phyloP scores from a whole-genome alignment of 495 filamentous ascomycete genomes.

The Tuber calosporum region DNA sequence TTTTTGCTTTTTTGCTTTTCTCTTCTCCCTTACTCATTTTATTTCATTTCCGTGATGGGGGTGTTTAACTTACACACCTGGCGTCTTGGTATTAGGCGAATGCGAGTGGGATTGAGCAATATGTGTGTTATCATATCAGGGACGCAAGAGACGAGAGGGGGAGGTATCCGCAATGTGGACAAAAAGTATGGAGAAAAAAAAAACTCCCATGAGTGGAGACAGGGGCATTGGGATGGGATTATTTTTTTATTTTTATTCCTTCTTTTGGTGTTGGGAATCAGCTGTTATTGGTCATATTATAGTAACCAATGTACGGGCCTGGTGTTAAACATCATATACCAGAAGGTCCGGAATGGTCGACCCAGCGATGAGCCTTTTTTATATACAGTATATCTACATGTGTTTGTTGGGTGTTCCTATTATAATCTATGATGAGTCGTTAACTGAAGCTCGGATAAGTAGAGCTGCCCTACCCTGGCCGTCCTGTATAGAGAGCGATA shows the following conservation, averaged over 20 bases:
- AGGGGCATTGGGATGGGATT: not conserved
- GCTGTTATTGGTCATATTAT: not conserved
- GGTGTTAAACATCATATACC: not conserved
- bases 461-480: not conserved
- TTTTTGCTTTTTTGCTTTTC: not conserved
- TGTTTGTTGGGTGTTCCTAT: not conserved
- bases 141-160: not conserved
- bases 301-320: not conserved
- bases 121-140: not conserved
- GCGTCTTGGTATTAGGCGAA: not conserved
- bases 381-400: not conserved
- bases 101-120: not conserved
- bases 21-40: constrained; percentile 1
- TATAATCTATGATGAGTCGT: not conserved
- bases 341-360: not conserved
- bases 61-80: not conserved
- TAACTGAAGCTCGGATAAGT: not conserved
- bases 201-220: not conserved
- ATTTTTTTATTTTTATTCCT: too few relatives aligned
- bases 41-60: not conserved
- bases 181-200: not conserved
- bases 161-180: not conserved
- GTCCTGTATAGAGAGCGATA: not conserved
- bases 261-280: not conserved
- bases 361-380: not conserved